These are phyloP conservation scores for Hemileccinum hortonii DNA, from an alignment of 1,284 basidiomycete species.

Conservation along the genomic window DNA sequence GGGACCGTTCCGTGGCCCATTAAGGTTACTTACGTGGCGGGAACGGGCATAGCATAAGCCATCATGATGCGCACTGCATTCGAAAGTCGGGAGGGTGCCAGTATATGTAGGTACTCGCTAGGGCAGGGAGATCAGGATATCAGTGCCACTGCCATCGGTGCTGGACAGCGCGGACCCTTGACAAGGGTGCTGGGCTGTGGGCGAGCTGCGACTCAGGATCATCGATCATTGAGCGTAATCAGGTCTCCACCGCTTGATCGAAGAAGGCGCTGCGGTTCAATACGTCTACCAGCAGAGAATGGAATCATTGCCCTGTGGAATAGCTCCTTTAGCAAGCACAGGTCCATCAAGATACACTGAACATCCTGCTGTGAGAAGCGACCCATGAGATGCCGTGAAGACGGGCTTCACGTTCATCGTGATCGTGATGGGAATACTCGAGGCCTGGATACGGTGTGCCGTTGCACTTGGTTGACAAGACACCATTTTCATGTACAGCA, in stretches of 20 bases:
- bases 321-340: constrained; percentile 15
- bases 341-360: constrained; percentile 12
- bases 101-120: background rate
- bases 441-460: constrained; percentile 20
- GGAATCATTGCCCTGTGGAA: constrained; percentile 23
- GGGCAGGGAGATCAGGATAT: constrained; percentile 8
- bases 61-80: constrained; percentile 12
- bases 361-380: constrained; percentile 20
- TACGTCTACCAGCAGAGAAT: constrained; percentile 27
- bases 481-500: constrained; percentile 19
- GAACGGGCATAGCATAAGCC: constrained; percentile 15
- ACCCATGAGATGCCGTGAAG: constrained; percentile 13
- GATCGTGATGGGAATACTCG: constrained; percentile 19
- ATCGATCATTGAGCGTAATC: constrained; percentile 23
- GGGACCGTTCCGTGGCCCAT: constrained; percentile 6
- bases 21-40: too few species aligned
- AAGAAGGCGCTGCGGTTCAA: constrained; percentile 26
- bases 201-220: constrained; percentile 23
- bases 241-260: constrained; percentile 21
- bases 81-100: background rate
- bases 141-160: constrained; percentile 10
- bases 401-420: constrained; percentile 13
- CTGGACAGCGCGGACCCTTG: constrained; percentile 6
- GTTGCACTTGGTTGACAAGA: constrained; percentile 14
- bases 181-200: constrained; percentile 29